Evolutionary conservation across 139 green algal genomes (phyloP).

Genomic region (Volvox africanus): DNA sequence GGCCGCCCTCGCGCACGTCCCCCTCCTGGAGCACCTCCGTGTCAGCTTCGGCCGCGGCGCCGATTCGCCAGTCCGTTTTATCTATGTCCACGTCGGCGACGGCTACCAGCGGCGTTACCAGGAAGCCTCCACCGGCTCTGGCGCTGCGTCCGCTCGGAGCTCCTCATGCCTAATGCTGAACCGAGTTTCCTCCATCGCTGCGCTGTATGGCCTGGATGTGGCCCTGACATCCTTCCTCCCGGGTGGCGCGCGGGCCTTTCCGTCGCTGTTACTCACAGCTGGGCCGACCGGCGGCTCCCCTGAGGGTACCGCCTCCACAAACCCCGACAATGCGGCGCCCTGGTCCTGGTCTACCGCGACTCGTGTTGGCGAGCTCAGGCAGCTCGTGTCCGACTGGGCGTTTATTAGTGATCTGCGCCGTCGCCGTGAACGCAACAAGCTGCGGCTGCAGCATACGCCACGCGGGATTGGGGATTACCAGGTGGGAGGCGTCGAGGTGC

Average conservation of each 20-base stretch:
- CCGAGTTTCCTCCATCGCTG: background rate
- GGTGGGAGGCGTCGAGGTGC: no score
- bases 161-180: background rate
- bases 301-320: background rate
- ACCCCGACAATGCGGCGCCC: background rate
- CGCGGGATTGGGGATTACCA: no score
- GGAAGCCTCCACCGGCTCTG: background rate
- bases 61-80: background rate
- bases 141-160: background rate
- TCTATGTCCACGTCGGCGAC: constrained; percentile 20
- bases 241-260: background rate
- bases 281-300: background rate
- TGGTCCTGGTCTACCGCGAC: constrained; percentile 9
- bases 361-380: constrained; percentile 8
- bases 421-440: background rate
- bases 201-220: constrained; percentile 26
- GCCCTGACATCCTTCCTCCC: constrained; percentile 22
- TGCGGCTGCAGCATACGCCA: background rate
- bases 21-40: constrained; percentile 19
- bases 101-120: background rate
- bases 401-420: background rate
- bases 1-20: background rate
- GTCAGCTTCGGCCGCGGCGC: background rate
- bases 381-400: constrained; percentile 36
- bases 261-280: constrained; percentile 26